phyloP scores from a whole-genome alignment of 495 filamentous ascomycete genomes.

The Penicillium soppii region DNA sequence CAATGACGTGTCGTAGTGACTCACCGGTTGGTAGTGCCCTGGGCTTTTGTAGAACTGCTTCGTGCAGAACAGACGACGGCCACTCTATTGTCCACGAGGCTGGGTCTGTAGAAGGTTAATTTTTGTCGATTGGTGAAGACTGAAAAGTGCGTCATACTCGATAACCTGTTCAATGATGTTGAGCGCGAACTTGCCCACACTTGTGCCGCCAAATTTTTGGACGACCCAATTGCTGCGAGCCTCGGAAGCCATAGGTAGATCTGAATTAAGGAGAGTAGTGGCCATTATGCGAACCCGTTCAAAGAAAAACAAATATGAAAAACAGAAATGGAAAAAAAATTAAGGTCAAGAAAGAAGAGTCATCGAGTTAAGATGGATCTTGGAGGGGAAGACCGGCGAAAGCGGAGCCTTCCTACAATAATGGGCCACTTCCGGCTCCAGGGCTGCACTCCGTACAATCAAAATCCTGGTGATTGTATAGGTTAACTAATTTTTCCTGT shows the following conservation, averaged over 20 bases:
- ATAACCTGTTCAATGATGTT: conserved; percentile 77
- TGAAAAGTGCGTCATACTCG: conserved; percentile 46
- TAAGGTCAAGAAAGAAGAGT: not conserved
- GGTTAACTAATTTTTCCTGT: too few relatives aligned
- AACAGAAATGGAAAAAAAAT: not conserved
- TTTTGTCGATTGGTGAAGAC: not conserved
- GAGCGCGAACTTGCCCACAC: conserved; percentile 64
- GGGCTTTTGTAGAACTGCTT: conserved; percentile 84
- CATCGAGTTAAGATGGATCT: not conserved
- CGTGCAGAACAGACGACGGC: conserved; percentile 92
- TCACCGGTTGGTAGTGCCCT: conserved; percentile 94
- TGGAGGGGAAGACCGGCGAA: conserved; percentile 3
- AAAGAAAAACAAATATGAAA: conserved; percentile 1
- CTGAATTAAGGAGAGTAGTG: conserved; percentile 15
- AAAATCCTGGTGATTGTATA: too few relatives aligned
- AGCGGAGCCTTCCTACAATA: conserved; percentile 9
- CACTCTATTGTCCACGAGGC: conserved; percentile 64
- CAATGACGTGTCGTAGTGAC: conserved; percentile 37
- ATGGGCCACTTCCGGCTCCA: not conserved
- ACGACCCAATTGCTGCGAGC: conserved; percentile 64
- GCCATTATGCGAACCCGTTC: conserved; percentile 21
- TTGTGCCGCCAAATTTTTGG: conserved; percentile 83
- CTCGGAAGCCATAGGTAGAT: not conserved
- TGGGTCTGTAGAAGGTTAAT: conserved; percentile 50
- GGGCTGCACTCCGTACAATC: too few relatives aligned